Percentiles rank a stretch among this genome's conserved stretches.
Conservation (phyloP, 495 filamentous ascomycete genomes). For the Viridothelium virens region DNA sequence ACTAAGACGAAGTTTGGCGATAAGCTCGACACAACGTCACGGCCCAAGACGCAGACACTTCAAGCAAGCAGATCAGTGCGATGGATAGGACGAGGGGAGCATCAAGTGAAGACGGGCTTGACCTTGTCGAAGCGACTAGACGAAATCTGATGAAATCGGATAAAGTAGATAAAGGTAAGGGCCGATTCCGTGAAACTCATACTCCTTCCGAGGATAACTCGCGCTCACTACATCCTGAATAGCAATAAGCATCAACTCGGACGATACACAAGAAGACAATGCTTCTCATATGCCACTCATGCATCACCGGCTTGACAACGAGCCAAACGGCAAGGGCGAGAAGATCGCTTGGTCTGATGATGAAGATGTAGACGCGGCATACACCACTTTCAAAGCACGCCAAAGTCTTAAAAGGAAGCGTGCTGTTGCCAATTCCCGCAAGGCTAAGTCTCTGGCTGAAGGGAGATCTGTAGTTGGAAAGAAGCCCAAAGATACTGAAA, state of each 20-base stretch:
- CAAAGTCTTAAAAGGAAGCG: slow-evolving; percentile 50
- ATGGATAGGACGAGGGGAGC: background rate
- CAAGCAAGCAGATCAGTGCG: background rate
- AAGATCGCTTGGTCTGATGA: slow-evolving; percentile 31
- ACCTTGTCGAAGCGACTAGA: background rate
- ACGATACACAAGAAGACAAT: background rate
- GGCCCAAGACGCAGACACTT: background rate
- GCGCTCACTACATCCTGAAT: background rate
- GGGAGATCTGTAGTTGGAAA: slow-evolving; percentile 33
- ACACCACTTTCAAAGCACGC: slow-evolving; percentile 52
- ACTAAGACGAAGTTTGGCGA: no score
- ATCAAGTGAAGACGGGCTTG: background rate
- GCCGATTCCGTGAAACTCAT: no score
- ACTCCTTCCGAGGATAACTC: background rate
- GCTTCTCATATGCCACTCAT: background rate
- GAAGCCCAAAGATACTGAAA: slow-evolving; percentile 28
- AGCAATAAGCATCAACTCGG: background rate
- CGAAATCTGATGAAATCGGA: background rate
- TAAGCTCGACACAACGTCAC: background rate
- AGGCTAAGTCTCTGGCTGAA: slow-evolving; percentile 39
- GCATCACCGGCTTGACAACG: background rate
- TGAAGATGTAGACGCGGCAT: slow-evolving; percentile 45
- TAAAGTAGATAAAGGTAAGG: background rate
- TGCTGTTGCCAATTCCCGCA: slow-evolving; percentile 42
- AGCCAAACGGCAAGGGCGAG: slow-evolving; percentile 15